Percentiles rank a stretch among this genome's conserved stretches.
Evolutionary conservation across 352 stramenopile genomes (phyloP).

Genomic region (Pythium grandisporangium): DNA sequence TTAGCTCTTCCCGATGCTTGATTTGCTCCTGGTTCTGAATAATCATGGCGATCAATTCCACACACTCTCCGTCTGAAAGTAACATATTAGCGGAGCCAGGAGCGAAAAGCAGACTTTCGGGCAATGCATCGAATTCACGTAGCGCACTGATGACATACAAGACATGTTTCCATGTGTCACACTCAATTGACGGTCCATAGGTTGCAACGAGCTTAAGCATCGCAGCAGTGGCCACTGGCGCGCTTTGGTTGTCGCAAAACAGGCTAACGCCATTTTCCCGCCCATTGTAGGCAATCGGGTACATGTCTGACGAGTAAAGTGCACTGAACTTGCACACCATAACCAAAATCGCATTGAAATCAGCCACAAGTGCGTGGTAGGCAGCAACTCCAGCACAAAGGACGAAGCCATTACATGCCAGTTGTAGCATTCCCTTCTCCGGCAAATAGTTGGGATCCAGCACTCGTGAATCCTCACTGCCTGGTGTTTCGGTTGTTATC

Average conservation of each 20-base stretch:
- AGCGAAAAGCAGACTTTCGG: slow-evolving; percentile 31
- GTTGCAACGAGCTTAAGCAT: slow-evolving; percentile 63
- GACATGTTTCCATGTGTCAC: slow-evolving; percentile 49
- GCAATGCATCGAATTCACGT: slow-evolving; percentile 55
- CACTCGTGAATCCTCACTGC: slow-evolving; percentile 8
- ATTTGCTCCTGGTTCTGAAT: slow-evolving; percentile 48
- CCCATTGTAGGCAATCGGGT: slow-evolving; percentile 46
- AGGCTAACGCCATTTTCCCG: slow-evolving; percentile 41
- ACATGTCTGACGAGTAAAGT: slow-evolving; percentile 45
- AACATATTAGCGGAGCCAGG: slow-evolving; percentile 3
- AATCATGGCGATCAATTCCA: slow-evolving; percentile 48
- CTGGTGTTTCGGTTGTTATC: slow-evolving; percentile 6
- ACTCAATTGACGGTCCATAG: slow-evolving; percentile 38
- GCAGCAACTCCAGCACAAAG: slow-evolving; percentile 48
- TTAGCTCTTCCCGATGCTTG: slow-evolving; percentile 32
- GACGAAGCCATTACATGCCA: slow-evolving; percentile 73
- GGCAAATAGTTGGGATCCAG: slow-evolving; percentile 32
- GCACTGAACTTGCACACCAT: slow-evolving; percentile 55
- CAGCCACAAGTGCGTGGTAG: slow-evolving; percentile 35
- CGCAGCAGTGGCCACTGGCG: slow-evolving; percentile 49
- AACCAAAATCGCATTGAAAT: slow-evolving; percentile 57
- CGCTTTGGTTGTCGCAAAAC: slow-evolving; percentile 67
- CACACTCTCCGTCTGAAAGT: slow-evolving; percentile 33
- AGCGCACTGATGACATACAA: slow-evolving; percentile 51
- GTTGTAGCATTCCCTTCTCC: slow-evolving; percentile 59